These are phyloP conservation scores for Emergomyces africanus DNA, from an alignment of 2,329 filamentous ascomycete genomes.

Conservation along the genomic window DNA sequence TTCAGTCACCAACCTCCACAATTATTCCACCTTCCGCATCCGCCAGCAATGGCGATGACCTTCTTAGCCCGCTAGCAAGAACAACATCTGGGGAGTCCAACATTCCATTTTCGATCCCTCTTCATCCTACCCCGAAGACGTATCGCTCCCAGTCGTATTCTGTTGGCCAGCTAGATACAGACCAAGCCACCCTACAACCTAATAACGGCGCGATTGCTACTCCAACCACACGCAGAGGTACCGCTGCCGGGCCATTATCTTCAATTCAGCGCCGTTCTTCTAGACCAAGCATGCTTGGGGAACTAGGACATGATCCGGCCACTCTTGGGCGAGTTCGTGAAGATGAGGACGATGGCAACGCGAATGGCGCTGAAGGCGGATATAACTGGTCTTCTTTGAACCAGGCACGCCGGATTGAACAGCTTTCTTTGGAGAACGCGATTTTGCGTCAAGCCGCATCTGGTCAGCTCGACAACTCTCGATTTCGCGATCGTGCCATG, in stretches of 20 bases:
- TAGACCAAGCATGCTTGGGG: slow-evolving; percentile 37
- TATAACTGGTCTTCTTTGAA: slow-evolving; percentile 27
- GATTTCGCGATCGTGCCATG: slow-evolving; percentile 29
- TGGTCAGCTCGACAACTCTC: slow-evolving; percentile 23
- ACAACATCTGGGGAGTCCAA: slow-evolving; percentile 39
- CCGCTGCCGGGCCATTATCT: slow-evolving; percentile 43
- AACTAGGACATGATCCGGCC: slow-evolving; percentile 33
- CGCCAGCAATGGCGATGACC: slow-evolving; percentile 40
- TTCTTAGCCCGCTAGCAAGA: slow-evolving; percentile 38
- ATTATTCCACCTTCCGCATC: slow-evolving; percentile 36
- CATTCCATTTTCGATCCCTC: slow-evolving; percentile 74
- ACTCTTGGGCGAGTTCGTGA: slow-evolving; percentile 36
- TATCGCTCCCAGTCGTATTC: slow-evolving; percentile 96
- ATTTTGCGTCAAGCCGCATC: slow-evolving; percentile 33
- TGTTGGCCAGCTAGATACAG: slow-evolving; percentile 74
- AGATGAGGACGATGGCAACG: slow-evolving; percentile 34
- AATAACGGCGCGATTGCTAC: slow-evolving; percentile 19
- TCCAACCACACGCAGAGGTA: slow-evolving; percentile 23
- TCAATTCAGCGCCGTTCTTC: slow-evolving; percentile 72
- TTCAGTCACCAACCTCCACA: slow-evolving; percentile 60
- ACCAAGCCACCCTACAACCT: slow-evolving; percentile 31
- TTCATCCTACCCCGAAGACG: slow-evolving; percentile 82
- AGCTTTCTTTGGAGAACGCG: slow-evolving; percentile 36
- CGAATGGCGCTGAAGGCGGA: slow-evolving; percentile 27
- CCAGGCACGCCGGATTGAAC: slow-evolving; percentile 31